Percentiles rank a stretch among this genome's conserved stretches.
Evolutionary conservation across 1,284 basidiomycete genomes (phyloP).

Genomic region (Ustilago cynodontis): DNA sequence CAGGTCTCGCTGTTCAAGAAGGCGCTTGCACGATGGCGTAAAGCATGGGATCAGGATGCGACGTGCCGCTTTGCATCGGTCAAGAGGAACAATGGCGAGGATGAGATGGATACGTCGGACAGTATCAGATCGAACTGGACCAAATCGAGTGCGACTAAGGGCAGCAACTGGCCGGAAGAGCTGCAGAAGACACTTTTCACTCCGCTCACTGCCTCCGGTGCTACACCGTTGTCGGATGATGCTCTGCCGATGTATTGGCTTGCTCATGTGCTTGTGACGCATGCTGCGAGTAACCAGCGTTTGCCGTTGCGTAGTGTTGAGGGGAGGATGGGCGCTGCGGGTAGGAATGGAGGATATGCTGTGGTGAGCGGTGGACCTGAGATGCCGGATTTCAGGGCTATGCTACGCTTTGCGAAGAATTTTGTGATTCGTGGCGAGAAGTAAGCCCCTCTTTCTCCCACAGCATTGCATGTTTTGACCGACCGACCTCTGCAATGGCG

Average conservation of each 20-base stretch:
- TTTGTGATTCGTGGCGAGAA: slow-evolving; percentile 56
- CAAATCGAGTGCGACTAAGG: slow-evolving; percentile 9
- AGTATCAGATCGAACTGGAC: slow-evolving; percentile 11
- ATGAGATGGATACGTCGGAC: slow-evolving; percentile 18
- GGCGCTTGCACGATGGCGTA: slow-evolving; percentile 58
- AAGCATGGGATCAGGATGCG: slow-evolving; percentile 57
- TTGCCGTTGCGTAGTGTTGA: slow-evolving; percentile 42
- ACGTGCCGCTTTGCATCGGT: slow-evolving; percentile 54
- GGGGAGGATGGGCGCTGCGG: slow-evolving; percentile 25
- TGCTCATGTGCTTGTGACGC: slow-evolving; percentile 58
- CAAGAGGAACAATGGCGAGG: slow-evolving; percentile 13
- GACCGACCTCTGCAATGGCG: too few relatives aligned
- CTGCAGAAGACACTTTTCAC: slow-evolving; percentile 49
- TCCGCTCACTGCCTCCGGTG: slow-evolving; percentile 58
- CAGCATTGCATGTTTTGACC: too few relatives aligned
- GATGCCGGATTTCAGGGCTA: slow-evolving; percentile 55
- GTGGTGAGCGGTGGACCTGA: slow-evolving; percentile 32
- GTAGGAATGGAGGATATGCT: slow-evolving; percentile 29
- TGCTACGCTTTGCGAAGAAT: slow-evolving; percentile 60
- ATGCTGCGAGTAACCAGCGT: slow-evolving; percentile 49
- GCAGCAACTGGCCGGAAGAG: slow-evolving; percentile 28
- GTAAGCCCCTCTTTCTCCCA: background rate
- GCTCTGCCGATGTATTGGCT: slow-evolving; percentile 65
- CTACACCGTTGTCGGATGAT: slow-evolving; percentile 60
- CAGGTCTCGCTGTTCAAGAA: slow-evolving; percentile 50